A percentile compares a stretch with the other conserved stretches of the same genome.
phyloP scores from a whole-genome alignment of 768 basidiomycete species.

The Boletus huronensis region DNA sequence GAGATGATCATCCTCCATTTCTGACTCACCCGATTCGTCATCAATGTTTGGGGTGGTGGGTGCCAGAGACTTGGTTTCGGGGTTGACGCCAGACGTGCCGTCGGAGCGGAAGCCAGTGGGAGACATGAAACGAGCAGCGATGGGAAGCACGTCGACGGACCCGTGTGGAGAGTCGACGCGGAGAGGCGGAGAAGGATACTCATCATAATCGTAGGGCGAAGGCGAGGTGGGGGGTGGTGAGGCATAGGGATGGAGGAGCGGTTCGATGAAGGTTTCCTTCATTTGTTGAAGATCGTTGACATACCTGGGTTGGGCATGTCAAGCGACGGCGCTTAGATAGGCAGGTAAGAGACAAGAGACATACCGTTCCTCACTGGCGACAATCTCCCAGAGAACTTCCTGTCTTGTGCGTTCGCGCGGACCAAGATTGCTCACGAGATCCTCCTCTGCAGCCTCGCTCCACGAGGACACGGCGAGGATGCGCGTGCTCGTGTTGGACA shows the following conservation, averaged over 20 bases:
- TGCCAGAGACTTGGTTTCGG: slow-evolving; percentile 49
- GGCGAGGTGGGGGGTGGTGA: slow-evolving; percentile 42
- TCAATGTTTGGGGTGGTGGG: slow-evolving; percentile 59
- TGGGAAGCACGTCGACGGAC: slow-evolving; percentile 73
- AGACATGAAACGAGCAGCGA: slow-evolving; percentile 89
- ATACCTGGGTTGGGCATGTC: slow-evolving; percentile 56
- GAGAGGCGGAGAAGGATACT: slow-evolving; percentile 36
- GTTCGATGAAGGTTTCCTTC: slow-evolving; percentile 91
- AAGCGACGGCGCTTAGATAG: slow-evolving; percentile 14
- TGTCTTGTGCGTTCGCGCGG: slow-evolving; percentile 92
- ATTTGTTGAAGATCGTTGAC: slow-evolving; percentile 86
- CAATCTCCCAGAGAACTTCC: slow-evolving; percentile 96
- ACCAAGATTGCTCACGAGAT: slow-evolving; percentile 90
- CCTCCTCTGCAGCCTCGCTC: slow-evolving; percentile 94
- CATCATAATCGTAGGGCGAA: slow-evolving; percentile 63
- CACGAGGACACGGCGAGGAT: slow-evolving; percentile 79
- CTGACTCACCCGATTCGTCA: slow-evolving; percentile 70
- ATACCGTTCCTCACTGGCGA: slow-evolving; percentile 91
- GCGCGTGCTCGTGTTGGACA: slow-evolving; percentile 66
- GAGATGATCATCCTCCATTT: slow-evolving; percentile 58
- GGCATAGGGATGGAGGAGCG: slow-evolving; percentile 79
- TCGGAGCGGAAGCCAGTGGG: slow-evolving; percentile 47
- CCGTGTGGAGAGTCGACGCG: slow-evolving; percentile 66
- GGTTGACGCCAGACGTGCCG: slow-evolving; percentile 40
- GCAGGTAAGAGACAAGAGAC: slow-evolving; percentile 17